A percentile compares a stretch with the other conserved stretches of the same genome.
Evolutionary conservation across 1,284 basidiomycete genomes (phyloP).

Genomic region (Ganoderma boninense): DNA sequence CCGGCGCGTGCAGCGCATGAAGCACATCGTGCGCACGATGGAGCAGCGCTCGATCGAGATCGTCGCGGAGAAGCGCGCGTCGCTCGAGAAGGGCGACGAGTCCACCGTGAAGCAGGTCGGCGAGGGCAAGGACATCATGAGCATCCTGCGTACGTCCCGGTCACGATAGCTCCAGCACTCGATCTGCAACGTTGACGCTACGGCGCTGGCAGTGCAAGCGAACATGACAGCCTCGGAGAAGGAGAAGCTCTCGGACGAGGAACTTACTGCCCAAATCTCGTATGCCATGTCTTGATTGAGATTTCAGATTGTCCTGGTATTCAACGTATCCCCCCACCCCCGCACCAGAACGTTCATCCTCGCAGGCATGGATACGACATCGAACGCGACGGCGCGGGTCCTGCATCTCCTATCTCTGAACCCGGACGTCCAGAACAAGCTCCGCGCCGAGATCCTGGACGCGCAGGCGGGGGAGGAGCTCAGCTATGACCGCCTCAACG

Average conservation of each 20-base stretch:
- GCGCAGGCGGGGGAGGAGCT: conserved; percentile 33
- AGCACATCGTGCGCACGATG: conserved; percentile 49
- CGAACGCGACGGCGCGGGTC: conserved; percentile 39
- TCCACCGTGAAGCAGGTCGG: conserved; percentile 41
- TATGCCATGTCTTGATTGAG: too few species aligned
- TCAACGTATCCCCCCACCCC: too few species aligned
- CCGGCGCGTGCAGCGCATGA: conserved; percentile 42
- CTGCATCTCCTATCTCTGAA: conserved; percentile 32
- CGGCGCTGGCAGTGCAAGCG: conserved; percentile 33
- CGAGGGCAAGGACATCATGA: conserved; percentile 55
- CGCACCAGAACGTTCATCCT: conserved; percentile 36
- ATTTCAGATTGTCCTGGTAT: too few species aligned
- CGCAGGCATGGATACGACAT: conserved; percentile 42
- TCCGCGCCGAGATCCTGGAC: conserved; percentile 36
- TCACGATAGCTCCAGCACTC: too few species aligned
- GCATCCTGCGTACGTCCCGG: conserved; percentile 47
- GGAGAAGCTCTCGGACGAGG: conserved; percentile 28
- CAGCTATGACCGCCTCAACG: conserved; percentile 40
- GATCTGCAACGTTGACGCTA: not conserved
- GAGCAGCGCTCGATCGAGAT: conserved; percentile 47
- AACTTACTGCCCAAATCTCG: conserved; percentile 40
- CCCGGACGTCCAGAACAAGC: conserved; percentile 16
- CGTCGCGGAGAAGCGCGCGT: conserved; percentile 46
- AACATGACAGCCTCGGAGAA: conserved; percentile 37
- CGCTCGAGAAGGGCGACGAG: conserved; percentile 33